Evolutionary conservation across 2,329 filamentous ascomycete genomes (phyloP), one percentile per base, ranked within the genome.

Genomic region (Fusarium liriodendri): DNA sequence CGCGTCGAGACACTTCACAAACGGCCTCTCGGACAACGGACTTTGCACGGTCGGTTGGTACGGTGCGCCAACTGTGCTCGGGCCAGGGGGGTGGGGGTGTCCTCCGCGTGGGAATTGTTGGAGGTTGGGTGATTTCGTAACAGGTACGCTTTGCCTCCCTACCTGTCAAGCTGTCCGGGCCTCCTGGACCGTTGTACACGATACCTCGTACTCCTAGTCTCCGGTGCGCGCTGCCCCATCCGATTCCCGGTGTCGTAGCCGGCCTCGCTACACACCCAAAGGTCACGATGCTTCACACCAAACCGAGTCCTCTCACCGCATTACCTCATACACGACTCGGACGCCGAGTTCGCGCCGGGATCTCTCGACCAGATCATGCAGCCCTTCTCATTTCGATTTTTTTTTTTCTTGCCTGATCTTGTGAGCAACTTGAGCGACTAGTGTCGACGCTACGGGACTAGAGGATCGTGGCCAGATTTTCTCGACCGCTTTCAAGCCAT

Each of bases 271-370:
- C 72, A 73, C 71, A 69, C 72, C 75, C 74, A 66, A 58, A 64
- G 67, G 68, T 71, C 69, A 74, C 69, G 75, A 78, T 76, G 72
- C 73, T 75, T 76, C 75, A 66, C 74, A 66, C 76, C 77, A 77
- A 75, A 73, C 75, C 70, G 75, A 78, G 67, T 76, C 61, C 67
- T 66, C 71, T 78, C 77, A 78, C 77, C 77, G 77, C 77, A 78
- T 78, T 78, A 78, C 77, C 74, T 78, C 77, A 78, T 78, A 76
- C 77, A 72, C 73, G 69, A 78, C 70, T 76, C 69, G 67, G 73
- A 73, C 74, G 76, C 77, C 77, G 75, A 78, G 69, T 73, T 78
- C 76, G 73, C 72, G 73, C 77, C 77, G 77, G 77, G 70, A 72
- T 78, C 69, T 66, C 63, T 78, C 62, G 70, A 76, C 75, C 63